phyloP scores from a whole-genome alignment of 352 stramenopile species.

The Phytophthora fragariae region DNA sequence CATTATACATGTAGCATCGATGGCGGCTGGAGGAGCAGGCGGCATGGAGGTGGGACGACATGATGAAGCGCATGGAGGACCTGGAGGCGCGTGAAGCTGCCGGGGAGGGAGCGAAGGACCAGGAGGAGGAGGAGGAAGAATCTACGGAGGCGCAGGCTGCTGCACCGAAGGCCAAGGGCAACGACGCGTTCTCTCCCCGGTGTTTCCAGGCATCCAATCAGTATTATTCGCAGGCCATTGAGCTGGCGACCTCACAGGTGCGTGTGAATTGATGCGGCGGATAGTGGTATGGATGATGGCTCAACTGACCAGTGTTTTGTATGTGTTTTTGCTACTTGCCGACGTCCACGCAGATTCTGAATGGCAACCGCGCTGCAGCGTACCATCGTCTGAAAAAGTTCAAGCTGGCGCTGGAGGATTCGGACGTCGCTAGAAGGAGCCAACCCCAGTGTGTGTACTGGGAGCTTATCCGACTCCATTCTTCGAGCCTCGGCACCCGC shows the following conservation, averaged over 20 bases:
- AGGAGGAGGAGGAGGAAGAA: constrained; percentile 19
- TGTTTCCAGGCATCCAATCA: constrained; percentile 82
- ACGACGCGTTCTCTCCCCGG: constrained; percentile 74
- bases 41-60: constrained; percentile 83
- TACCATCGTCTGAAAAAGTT: constrained; percentile 81
- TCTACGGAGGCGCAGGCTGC: constrained; percentile 42
- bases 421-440: constrained; percentile 51
- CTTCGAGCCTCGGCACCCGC: constrained; percentile 44
- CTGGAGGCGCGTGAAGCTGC: constrained; percentile 73
- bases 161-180: constrained; percentile 77
- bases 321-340: neutral
- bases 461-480: constrained; percentile 8
- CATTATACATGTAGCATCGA: no score
- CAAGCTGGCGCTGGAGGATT: constrained; percentile 67
- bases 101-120: constrained; percentile 16
- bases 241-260: constrained; percentile 74
- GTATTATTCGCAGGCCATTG: constrained; percentile 91
- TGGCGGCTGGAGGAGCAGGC: constrained; percentile 47
- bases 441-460: constrained; percentile 15
- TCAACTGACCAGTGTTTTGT: no score
- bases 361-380: constrained; percentile 82
- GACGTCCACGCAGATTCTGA: constrained; percentile 63
- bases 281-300: neutral
- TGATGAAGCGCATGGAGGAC: constrained; percentile 88
- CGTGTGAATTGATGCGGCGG: constrained; percentile 4